Evolutionary conservation across 2,329 filamentous ascomycete genomes (phyloP).

Genomic region (Diplodia sapinea): DNA sequence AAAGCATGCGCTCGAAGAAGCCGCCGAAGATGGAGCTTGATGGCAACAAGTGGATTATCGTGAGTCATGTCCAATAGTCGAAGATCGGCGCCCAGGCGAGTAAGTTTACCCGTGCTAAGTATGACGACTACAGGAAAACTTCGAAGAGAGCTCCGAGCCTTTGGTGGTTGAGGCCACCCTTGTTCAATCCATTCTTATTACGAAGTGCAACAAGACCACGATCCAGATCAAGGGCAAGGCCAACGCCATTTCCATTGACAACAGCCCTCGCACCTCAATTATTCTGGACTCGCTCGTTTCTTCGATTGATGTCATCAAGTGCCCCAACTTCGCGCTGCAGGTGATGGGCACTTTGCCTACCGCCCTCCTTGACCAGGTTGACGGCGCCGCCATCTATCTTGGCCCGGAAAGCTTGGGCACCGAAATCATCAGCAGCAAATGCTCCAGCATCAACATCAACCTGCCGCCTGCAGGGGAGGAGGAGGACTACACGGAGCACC

Average conservation of each 20-base stretch:
- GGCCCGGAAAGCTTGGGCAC: conserved; percentile 77
- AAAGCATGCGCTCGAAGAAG: conserved; percentile 56
- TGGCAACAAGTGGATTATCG: conserved; percentile 88
- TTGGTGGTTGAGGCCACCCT: conserved; percentile 82
- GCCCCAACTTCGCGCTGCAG: conserved; percentile 91
- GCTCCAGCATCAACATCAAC: conserved; percentile 83
- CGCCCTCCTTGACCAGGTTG: conserved; percentile 89
- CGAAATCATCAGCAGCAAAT: conserved; percentile 90
- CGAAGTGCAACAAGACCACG: conserved; percentile 87
- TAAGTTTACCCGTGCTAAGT: not conserved
- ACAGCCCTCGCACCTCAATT: conserved; percentile 81
- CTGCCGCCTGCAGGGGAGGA: conserved; percentile 69
- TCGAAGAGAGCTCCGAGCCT: conserved; percentile 73
- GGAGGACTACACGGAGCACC: conserved; percentile 81
- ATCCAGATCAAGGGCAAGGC: conserved; percentile 91
- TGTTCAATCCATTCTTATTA: conserved; percentile 89
- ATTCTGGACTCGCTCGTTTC: conserved; percentile 89
- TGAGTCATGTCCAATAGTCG: conserved; percentile 49
- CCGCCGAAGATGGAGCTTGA: conserved; percentile 57
- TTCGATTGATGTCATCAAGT: conserved; percentile 94
- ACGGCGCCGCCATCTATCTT: conserved; percentile 86
- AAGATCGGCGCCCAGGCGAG: not conserved
- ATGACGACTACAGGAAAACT: conserved; percentile 73
- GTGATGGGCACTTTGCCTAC: conserved; percentile 86
- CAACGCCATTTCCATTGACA: conserved; percentile 96